Conservation (phyloP, 345 rosid species). For the Citrus australasica region DNA sequence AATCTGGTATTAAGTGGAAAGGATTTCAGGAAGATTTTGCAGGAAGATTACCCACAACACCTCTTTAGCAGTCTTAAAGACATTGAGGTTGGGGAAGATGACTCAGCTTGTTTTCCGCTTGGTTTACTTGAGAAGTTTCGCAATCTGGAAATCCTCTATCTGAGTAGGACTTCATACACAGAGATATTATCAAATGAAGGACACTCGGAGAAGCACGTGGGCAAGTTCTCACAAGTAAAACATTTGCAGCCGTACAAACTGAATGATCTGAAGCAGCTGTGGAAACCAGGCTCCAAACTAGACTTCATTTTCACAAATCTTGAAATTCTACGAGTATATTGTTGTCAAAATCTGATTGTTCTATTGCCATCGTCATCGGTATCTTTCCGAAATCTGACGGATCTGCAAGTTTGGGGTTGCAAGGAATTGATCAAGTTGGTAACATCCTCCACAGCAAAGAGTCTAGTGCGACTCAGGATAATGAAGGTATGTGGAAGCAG, state of each 20-base stretch:
- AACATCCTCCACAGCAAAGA: constrained; percentile 7
- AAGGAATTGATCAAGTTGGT: neutral
- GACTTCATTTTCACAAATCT: neutral
- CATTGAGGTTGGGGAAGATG: neutral
- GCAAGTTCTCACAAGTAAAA: neutral
- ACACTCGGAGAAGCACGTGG: neutral
- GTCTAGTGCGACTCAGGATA: neutral
- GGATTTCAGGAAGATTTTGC: neutral
- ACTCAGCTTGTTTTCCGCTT: neutral
- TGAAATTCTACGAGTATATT: neutral
- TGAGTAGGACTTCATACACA: neutral
- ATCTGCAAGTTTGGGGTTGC: neutral
- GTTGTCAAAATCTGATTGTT: neutral
- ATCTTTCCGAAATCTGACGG: neutral
- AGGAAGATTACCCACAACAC: neutral
- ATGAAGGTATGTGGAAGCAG: neutral
- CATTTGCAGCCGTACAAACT: neutral
- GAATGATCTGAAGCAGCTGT: neutral
- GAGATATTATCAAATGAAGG: neutral
- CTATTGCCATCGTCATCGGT: neutral
- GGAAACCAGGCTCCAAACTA: constrained; percentile 6
- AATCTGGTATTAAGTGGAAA: neutral
- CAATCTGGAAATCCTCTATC: neutral
- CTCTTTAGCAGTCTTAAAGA: neutral
- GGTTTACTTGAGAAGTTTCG: constrained; percentile 2